Conservation (phyloP, 1,139 yeast species). For the Petasospora rhodanensis region DNA sequence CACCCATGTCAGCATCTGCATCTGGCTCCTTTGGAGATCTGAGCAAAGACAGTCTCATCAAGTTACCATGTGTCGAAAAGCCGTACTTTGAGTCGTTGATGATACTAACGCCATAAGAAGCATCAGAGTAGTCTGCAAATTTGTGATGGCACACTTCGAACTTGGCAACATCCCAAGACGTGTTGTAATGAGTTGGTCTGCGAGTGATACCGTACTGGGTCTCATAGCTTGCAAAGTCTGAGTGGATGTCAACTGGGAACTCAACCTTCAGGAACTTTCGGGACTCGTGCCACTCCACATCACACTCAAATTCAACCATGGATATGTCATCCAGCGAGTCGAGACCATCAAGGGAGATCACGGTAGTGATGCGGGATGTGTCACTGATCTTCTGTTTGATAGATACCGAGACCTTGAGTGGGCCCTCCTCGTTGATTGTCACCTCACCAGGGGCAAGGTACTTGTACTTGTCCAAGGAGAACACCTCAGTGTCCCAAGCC, state of each 20-base stretch:
- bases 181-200: constrained; percentile 91
- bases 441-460: constrained; percentile 47
- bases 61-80: constrained; percentile 83
- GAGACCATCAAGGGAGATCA: constrained; percentile 66
- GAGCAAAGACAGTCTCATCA: constrained; percentile 75
- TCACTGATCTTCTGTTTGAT: constrained; percentile 56
- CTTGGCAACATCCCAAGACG: constrained; percentile 94
- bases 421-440: constrained; percentile 48
- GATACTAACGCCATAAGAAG: constrained; percentile 81
- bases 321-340: constrained; percentile 29
- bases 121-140: constrained; percentile 87
- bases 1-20: constrained; percentile 89
- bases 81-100: constrained; percentile 88
- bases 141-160: constrained; percentile 95
- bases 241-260: constrained; percentile 80
- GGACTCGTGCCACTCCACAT: constrained; percentile 83
- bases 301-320: constrained; percentile 51
- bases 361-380: constrained; percentile 57
- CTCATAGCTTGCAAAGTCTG: constrained; percentile 79
- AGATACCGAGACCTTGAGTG: constrained; percentile 57
- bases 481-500: constrained; percentile 97
- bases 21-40: constrained; percentile 92
- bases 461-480: constrained; percentile 64
- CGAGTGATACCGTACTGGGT: constrained; percentile 89
- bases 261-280: constrained; percentile 90